Evolutionary conservation across 768 basidiomycete species (phyloP).

Genomic region (Lentinus tigrinus): DNA sequence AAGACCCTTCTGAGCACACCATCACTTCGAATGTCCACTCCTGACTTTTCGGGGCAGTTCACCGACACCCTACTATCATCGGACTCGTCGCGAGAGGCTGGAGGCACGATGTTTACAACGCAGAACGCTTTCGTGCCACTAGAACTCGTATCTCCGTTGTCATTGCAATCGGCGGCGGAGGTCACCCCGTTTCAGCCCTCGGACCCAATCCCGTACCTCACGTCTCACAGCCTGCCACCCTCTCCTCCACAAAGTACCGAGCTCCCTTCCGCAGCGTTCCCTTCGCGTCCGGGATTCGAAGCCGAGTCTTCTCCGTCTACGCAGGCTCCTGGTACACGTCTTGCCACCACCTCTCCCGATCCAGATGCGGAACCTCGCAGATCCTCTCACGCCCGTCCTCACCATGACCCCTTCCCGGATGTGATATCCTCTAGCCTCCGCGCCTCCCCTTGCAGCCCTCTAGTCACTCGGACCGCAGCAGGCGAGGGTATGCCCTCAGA

Average conservation of each 20-base stretch:
- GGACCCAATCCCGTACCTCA: not conserved
- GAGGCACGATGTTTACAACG: not conserved
- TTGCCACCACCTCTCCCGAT: not conserved
- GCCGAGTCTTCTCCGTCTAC: slow-evolving; percentile 3
- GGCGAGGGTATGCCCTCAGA: slow-evolving; percentile 2
- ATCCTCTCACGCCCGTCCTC: slow-evolving; percentile 10
- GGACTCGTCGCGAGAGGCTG: not conserved
- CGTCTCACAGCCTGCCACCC: not conserved
- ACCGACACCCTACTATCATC: not conserved
- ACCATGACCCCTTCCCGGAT: slow-evolving; percentile 1
- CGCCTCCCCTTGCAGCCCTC: slow-evolving; percentile 13
- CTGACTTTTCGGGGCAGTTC: slow-evolving; percentile 1
- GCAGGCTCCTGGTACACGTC: not conserved
- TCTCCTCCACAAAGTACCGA: slow-evolving; percentile 12
- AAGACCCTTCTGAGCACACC: slow-evolving; percentile 8
- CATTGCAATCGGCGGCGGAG: too few relatives aligned
- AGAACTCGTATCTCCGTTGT: too few relatives aligned
- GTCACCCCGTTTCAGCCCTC: not conserved
- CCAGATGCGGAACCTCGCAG: slow-evolving; percentile 8
- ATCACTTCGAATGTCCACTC: slow-evolving; percentile 9
- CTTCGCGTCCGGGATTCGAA: not conserved
- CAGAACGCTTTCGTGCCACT: too few relatives aligned
- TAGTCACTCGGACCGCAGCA: slow-evolving; percentile 12
- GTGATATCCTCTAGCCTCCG: slow-evolving; percentile 9
- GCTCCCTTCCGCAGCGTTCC: slow-evolving; percentile 1